A percentile compares a stretch with the other conserved stretches of the same genome.
Conservation (phyloP, 2,329 filamentous ascomycete genomes). For the Ambrosiella xylebori region DNA sequence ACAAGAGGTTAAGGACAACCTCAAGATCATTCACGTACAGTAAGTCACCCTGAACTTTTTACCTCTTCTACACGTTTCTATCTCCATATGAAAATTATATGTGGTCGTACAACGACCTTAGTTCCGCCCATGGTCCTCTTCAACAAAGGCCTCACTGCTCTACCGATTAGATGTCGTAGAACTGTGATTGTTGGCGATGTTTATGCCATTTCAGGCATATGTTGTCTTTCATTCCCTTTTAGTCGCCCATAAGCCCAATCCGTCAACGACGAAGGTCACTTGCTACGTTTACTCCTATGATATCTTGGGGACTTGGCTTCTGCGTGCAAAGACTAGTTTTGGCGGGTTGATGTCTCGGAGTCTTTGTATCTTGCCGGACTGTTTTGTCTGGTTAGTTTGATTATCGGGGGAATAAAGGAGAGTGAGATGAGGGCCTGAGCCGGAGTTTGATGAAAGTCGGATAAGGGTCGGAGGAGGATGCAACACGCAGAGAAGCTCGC, state of each 20-base stretch:
- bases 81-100: background rate
- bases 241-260: background rate
- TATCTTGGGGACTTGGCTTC: background rate
- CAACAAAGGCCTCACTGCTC: background rate
- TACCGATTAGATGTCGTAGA: background rate
- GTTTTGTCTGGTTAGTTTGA: background rate
- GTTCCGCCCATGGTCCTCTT: too few species aligned
- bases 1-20: slow-evolving; percentile 67
- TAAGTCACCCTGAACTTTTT: slow-evolving; percentile 29
- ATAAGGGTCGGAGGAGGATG: background rate
- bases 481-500: background rate
- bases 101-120: background rate
- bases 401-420: background rate
- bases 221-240: background rate
- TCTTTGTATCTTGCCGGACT: background rate
- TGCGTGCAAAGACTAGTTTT: background rate
- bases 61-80: background rate
- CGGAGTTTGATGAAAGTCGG: background rate
- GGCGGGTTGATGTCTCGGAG: slow-evolving; percentile 1
- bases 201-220: background rate
- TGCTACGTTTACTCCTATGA: background rate
- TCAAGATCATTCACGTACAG: slow-evolving; percentile 81
- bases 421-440: background rate
- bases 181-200: background rate
- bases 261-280: background rate